A percentile compares a stretch with the other conserved stretches of the same genome.
Evolutionary conservation across 2,329 filamentous ascomycete genomes (phyloP).

Genomic region (Botrytis elliptica): DNA sequence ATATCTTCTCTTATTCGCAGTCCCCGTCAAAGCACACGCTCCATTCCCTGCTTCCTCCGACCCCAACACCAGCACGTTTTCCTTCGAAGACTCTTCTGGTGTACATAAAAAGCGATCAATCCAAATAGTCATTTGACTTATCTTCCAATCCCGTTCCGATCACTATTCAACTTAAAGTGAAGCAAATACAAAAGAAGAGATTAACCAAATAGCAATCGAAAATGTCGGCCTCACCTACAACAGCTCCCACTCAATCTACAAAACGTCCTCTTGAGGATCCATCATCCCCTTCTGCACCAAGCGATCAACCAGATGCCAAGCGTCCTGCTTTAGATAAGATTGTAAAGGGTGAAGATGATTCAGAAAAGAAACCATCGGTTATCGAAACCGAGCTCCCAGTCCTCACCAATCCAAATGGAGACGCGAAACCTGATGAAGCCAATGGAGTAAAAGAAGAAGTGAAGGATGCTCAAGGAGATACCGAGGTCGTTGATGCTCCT

Average conservation of each 20-base stretch:
- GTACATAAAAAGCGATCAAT: conserved; percentile 68
- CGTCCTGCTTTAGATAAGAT: conserved; percentile 93
- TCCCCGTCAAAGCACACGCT: conserved; percentile 38
- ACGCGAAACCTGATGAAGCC: conserved; percentile 40
- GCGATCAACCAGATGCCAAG: conserved; percentile 95
- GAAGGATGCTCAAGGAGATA: conserved; percentile 65
- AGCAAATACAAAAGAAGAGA: conserved; percentile 30
- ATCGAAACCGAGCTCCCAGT: conserved; percentile 42
- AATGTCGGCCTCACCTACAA: conserved; percentile 72
- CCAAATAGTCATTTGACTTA: conserved; percentile 51
- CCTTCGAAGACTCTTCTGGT: conserved; percentile 80
- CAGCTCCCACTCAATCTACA: conserved; percentile 63
- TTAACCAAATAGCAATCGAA: conserved; percentile 46
- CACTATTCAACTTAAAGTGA: conserved; percentile 39
- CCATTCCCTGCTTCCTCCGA: conserved; percentile 39
- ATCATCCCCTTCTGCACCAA: conserved; percentile 87
- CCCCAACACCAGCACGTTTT: conserved; percentile 83
- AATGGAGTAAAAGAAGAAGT: conserved; percentile 51
- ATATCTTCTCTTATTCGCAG: conserved; percentile 38
- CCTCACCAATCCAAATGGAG: conserved; percentile 46
- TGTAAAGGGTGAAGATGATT: conserved; percentile 61
- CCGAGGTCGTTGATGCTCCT: conserved; percentile 59
- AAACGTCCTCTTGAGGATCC: conserved; percentile 98
- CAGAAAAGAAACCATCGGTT: conserved; percentile 40
- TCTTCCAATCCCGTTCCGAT: conserved; percentile 45